Evolutionary conservation across 2,329 filamentous ascomycete genomes (phyloP).

Genomic region (Fusarium piperis): DNA sequence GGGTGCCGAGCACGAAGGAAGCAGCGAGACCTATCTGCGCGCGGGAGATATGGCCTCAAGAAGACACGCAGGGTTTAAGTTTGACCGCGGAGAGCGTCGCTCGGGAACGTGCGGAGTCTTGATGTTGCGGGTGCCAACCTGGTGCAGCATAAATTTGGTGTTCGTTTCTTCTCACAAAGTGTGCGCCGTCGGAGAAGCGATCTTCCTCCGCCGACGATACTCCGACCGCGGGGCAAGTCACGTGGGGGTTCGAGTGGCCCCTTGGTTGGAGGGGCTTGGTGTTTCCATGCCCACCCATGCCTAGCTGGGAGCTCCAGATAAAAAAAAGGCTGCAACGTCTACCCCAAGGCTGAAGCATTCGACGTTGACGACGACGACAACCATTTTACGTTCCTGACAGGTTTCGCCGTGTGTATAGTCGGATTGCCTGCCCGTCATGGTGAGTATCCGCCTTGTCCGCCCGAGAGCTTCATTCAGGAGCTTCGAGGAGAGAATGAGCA

Average conservation of each 20-base stretch:
- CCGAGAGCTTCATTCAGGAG: background rate
- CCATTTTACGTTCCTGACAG: slow-evolving; percentile 30
- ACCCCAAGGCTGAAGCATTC: slow-evolving; percentile 44
- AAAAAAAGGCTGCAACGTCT: slow-evolving; percentile 45
- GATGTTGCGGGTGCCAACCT: slow-evolving; percentile 42
- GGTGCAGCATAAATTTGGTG: slow-evolving; percentile 51
- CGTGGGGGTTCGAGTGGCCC: slow-evolving; percentile 42
- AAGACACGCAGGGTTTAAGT: slow-evolving; percentile 34
- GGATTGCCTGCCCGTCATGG: slow-evolving; percentile 39
- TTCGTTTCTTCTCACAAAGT: slow-evolving; percentile 51
- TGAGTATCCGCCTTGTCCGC: slow-evolving; percentile 17
- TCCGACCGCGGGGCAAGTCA: slow-evolving; percentile 53
- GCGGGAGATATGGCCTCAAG: slow-evolving; percentile 31
- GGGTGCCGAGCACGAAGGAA: slow-evolving; percentile 29
- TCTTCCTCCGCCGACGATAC: slow-evolving; percentile 48
- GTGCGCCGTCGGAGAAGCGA: slow-evolving; percentile 53
- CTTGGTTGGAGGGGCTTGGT: slow-evolving; percentile 41
- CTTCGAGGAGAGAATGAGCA: background rate
- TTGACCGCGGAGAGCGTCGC: slow-evolving; percentile 37
- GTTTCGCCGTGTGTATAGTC: slow-evolving; percentile 36
- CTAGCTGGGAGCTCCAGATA: slow-evolving; percentile 40
- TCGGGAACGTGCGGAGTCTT: slow-evolving; percentile 43
- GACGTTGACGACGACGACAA: slow-evolving; percentile 39
- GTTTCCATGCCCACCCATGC: slow-evolving; percentile 30
- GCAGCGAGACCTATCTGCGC: slow-evolving; percentile 31